These are phyloP conservation scores for Aspergillus ochraceoroseus DNA, from an alignment of 2,329 filamentous ascomycete species.

Conservation along the genomic window DNA sequence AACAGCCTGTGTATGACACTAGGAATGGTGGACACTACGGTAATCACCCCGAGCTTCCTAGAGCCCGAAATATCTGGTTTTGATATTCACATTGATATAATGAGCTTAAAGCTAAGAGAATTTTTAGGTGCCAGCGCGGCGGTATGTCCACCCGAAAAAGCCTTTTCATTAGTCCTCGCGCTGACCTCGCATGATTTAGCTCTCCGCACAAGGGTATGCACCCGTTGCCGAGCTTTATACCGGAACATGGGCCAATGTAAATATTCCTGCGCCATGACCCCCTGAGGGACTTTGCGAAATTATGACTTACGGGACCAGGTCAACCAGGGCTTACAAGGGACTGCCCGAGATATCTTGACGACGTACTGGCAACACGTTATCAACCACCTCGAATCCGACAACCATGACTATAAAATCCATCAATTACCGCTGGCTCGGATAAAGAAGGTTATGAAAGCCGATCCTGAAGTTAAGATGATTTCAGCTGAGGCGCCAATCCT, in stretches of 20 bases:
- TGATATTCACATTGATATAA: not conserved
- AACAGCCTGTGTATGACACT: conserved; percentile 66
- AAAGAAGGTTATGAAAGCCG: conserved; percentile 99
- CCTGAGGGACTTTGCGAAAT: not conserved
- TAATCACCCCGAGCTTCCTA: conserved; percentile 38
- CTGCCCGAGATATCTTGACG: conserved; percentile 94
- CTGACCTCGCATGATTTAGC: conserved; percentile 48
- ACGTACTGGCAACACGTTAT: conserved; percentile 99
- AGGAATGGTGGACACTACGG: conserved; percentile 73
- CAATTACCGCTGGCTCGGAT: conserved; percentile 95
- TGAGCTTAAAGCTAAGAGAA: conserved; percentile 6
- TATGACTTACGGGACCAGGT: conserved; percentile 55
- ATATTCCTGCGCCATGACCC: conserved; percentile 32
- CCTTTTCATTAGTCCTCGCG: conserved; percentile 4
- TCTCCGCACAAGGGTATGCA: conserved; percentile 80
- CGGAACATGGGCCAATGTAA: conserved; percentile 89
- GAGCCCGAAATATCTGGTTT: not conserved
- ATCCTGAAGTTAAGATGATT: conserved; percentile 99
- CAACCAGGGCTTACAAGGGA: conserved; percentile 86
- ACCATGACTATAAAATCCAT: conserved; percentile 97
- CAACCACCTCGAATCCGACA: conserved; percentile 87
- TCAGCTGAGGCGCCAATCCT: conserved; percentile 96
- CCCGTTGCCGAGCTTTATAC: conserved; percentile 88
- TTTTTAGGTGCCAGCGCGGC: conserved; percentile 60
- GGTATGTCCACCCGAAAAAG: conserved; percentile 47